Conservation (phyloP, 2,329 filamentous ascomycete species). For the Microcera coccophila region DNA sequence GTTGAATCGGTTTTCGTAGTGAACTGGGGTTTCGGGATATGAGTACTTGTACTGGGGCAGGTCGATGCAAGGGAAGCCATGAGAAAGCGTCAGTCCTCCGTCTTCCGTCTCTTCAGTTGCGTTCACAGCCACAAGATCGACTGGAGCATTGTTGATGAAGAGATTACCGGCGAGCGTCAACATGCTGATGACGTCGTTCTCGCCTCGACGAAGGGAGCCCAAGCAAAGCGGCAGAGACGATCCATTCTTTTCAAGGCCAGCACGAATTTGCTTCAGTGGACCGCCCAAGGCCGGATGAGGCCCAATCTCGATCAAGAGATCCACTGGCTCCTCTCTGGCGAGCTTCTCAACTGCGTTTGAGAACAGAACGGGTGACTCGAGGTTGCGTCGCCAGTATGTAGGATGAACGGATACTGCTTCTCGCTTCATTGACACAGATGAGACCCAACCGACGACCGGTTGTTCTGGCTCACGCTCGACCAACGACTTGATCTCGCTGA, state of each 20-base stretch:
- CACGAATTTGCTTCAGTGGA: too few species aligned
- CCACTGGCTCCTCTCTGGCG: neutral
- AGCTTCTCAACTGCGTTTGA: neutral
- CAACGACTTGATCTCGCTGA: too few species aligned
- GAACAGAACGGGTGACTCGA: neutral
- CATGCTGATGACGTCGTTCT: neutral
- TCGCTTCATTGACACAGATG: neutral
- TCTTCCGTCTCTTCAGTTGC: neutral
- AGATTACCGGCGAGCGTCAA: neutral
- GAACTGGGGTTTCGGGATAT: too few species aligned
- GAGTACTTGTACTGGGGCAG: too few species aligned
- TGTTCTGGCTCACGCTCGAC: too few species aligned
- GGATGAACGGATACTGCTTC: neutral
- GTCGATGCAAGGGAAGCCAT: too few species aligned
- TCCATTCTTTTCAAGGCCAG: too few species aligned
- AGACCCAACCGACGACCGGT: neutral
- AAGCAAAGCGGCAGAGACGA: too few species aligned
- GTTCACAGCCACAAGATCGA: neutral
- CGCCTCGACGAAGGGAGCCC: neutral
- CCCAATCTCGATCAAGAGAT: neutral
- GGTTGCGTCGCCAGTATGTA: neutral
- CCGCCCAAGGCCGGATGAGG: neutral
- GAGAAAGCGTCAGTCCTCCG: too few species aligned
- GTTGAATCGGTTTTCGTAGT: conserved; percentile 29
- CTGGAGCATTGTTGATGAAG: neutral